Evolutionary conservation across 768 basidiomycete species (phyloP), one percentile per base, ranked within the genome.

Genomic region (Rhodotorula diobovata): DNA sequence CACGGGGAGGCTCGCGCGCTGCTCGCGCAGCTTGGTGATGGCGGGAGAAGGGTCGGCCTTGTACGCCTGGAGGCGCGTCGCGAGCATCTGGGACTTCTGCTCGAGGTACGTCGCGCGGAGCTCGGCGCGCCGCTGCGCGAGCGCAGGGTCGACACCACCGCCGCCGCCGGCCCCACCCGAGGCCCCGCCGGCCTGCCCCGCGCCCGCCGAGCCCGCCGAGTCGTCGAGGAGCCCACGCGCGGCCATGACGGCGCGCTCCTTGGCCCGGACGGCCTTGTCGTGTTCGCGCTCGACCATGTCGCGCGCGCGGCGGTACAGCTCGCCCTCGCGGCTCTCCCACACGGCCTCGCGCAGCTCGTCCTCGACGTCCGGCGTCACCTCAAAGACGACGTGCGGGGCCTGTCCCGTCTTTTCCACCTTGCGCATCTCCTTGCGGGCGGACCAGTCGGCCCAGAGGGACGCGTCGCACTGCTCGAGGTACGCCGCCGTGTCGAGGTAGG

Each of bases 381-480:
- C 81, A 78, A 93, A 88, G 15, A 67, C 70, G 61, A 77, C 68
- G 56, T 70, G 57, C 20, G 73, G 63, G 6, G 64, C 48, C 18
- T 63, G 46, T 9, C 57, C 62, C 8, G 87, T 90, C 77, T 89
- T 80, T 25, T 88, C 88, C 35, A 91, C 84, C 72, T 88, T 86
- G 61, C 86, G 85, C 35, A 89, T 88, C 7, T 85, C 83, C 78
- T 86, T 86, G 46, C 84, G 83, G 30, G 73, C 71, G 66, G 83
- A 80, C 78, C 88, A 97, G 32, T 85, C 82, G 66, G 84, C 82
- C 94, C 94, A 97, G 35, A 97, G 84, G 1, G 84, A 84, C 0
- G 85, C 83, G 79, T 97, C 94, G 79, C 91, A 94, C 66, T 82
- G 84, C 79, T 94, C 89, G 68, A 97, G 85, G 79, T 96, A 95